These are phyloP conservation scores for Castanea sativa DNA, from an alignment of 306 rosid species.

Conservation along the genomic window DNA sequence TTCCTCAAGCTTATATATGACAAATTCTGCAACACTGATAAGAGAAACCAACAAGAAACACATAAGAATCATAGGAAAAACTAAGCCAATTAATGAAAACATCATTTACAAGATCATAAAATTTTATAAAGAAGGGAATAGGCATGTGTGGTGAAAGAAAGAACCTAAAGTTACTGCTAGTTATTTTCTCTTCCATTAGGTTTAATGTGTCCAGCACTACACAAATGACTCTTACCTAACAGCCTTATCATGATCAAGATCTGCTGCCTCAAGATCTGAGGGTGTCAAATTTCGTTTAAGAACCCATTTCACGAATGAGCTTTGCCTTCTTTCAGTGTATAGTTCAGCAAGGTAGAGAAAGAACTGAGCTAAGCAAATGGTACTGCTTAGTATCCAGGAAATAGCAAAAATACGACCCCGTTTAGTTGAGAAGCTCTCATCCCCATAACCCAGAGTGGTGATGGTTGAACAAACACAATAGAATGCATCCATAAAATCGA, in stretches of 20 bases:
- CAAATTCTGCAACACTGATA: slow-evolving; percentile 67
- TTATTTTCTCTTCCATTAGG: not conserved
- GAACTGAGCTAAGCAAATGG: slow-evolving; percentile 72
- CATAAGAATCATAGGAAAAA: not conserved
- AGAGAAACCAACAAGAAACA: not conserved
- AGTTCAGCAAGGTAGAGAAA: slow-evolving; percentile 74
- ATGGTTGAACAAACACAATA: slow-evolving; percentile 84
- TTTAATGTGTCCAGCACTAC: not conserved
- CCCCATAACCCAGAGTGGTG: slow-evolving; percentile 87
- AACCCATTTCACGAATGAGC: slow-evolving; percentile 47
- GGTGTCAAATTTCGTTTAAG: slow-evolving; percentile 48
- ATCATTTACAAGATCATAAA: not conserved
- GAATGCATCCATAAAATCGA: slow-evolving; percentile 58
- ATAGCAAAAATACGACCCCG: slow-evolving; percentile 69
- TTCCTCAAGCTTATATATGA: slow-evolving; percentile 76
- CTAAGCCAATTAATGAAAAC: not conserved
- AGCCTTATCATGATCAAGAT: slow-evolving; percentile 71
- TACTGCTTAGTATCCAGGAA: slow-evolving; percentile 78
- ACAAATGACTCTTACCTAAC: slow-evolving; percentile 48
- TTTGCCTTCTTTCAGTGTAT: slow-evolving; percentile 66
- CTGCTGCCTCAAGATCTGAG: slow-evolving; percentile 77
- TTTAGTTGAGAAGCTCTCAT: slow-evolving; percentile 67
- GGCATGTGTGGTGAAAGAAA: not conserved
- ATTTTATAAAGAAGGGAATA: not conserved
- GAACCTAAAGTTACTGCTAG: not conserved